Conservation (phyloP, 257 asterid species). For the Cruciata laevipes region DNA sequence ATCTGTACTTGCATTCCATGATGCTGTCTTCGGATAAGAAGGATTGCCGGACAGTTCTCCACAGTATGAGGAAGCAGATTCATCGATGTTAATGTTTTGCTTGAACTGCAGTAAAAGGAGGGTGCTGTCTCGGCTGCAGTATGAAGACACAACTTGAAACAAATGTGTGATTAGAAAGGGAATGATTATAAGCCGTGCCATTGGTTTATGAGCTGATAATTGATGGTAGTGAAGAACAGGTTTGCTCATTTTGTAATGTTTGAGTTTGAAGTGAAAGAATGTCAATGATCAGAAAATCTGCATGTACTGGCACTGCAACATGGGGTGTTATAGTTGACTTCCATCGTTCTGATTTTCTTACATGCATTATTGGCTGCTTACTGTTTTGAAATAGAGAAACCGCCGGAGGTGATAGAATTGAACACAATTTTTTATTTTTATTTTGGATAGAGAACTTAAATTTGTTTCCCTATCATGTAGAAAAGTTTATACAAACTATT, state of each 20-base stretch:
- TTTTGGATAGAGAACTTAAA: no score
- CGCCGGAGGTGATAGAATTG: no score
- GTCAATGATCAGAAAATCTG: neutral
- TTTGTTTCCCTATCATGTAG: no score
- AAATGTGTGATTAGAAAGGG: neutral
- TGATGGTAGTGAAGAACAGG: neutral
- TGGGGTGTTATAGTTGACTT: no score
- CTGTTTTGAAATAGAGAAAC: no score
- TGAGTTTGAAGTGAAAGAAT: neutral
- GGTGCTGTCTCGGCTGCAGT: conserved; percentile 9
- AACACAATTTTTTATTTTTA: no score
- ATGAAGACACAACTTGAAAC: conserved; percentile 1
- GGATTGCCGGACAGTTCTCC: conserved; percentile 5
- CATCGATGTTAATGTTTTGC: conserved; percentile 8
- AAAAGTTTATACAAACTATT: no score
- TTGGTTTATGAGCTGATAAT: neutral
- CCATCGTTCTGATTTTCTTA: no score
- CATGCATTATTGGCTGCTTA: no score
- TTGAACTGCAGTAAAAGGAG: conserved; percentile 17
- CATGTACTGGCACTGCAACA: no score
- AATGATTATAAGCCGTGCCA: neutral
- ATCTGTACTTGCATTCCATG: no score
- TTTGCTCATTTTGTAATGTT: neutral
- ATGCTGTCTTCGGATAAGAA: conserved; percentile 14
- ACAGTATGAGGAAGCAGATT: conserved; percentile 3